phyloP scores from a whole-genome alignment of 345 rosid species.

The Chamaenerion angustifolium region DNA sequence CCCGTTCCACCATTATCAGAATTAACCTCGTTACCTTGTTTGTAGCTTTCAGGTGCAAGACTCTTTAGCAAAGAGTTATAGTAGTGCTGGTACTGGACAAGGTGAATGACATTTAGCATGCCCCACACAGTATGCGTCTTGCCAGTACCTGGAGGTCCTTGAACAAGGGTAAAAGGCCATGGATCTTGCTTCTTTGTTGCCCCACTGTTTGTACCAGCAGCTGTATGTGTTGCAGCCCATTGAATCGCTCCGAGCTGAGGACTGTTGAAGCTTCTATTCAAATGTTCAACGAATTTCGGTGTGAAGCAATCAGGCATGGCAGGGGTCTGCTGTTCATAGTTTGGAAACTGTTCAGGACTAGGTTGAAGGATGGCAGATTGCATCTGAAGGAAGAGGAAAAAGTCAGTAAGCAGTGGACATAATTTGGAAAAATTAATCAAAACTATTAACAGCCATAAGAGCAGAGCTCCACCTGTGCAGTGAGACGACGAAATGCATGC shows the following conservation, averaged over 20 bases:
- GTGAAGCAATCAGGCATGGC: constrained; percentile 95
- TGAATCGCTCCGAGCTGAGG: constrained; percentile 94
- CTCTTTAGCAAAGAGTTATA: constrained; percentile 89
- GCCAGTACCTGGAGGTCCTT: constrained; percentile 99
- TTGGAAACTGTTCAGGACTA: constrained; percentile 85
- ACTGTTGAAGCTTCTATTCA: constrained; percentile 68
- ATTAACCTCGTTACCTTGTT: constrained; percentile 60
- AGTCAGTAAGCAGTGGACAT: constrained; percentile 7
- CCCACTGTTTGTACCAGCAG: constrained; percentile 95
- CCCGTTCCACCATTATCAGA: constrained; percentile 53
- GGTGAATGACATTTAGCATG: constrained; percentile 97
- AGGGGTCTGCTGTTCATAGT: constrained; percentile 81
- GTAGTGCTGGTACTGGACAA: constrained; percentile 98
- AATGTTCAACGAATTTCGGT: constrained; percentile 59
- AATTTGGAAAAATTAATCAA: constrained; percentile 1
- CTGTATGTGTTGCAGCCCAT: constrained; percentile 99
- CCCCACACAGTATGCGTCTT: constrained; percentile 99
- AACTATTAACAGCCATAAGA: constrained; percentile 2
- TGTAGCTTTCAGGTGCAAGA: constrained; percentile 94
- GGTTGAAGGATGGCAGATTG: constrained; percentile 90
- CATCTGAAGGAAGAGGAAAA: constrained; percentile 38
- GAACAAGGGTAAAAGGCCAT: constrained; percentile 99
- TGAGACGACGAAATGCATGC: constrained; percentile 96
- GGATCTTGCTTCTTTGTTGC: constrained; percentile 78
- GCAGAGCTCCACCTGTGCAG: constrained; percentile 50